phyloP scores from a whole-genome alignment of 495 filamentous ascomycete species.

The Filosporella fistucella region DNA sequence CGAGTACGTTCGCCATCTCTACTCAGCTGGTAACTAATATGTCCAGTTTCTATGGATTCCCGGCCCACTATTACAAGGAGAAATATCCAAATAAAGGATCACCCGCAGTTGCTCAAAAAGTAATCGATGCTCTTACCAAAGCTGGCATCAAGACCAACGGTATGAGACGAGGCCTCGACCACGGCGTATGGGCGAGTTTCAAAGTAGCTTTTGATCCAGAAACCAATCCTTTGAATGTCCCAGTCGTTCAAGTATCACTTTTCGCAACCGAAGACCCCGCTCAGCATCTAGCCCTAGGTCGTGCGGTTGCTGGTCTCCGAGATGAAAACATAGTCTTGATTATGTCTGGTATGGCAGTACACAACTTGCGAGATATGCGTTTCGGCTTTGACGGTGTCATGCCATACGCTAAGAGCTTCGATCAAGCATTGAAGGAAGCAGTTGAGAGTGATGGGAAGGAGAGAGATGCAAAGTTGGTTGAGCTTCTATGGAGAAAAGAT shows the following conservation, averaged over 20 bases:
- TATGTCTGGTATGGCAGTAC: conserved; percentile 81
- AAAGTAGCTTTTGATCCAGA: conserved; percentile 57
- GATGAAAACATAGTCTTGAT: conserved; percentile 72
- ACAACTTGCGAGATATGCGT: conserved; percentile 69
- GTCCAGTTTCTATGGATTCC: conserved; percentile 73
- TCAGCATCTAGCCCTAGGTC: conserved; percentile 67
- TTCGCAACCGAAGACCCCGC: conserved; percentile 64
- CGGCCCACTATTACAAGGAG: conserved; percentile 53
- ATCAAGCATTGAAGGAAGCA: conserved; percentile 72
- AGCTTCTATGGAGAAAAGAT: conserved; percentile 57
- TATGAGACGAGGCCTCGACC: conserved; percentile 69
- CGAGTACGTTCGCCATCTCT: conserved; percentile 48
- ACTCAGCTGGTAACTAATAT: not conserved
- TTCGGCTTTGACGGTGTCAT: conserved; percentile 41
- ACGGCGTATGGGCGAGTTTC: conserved; percentile 52
- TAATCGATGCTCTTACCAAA: conserved; percentile 53
- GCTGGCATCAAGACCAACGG: conserved; percentile 61
- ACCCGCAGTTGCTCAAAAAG: conserved; percentile 56
- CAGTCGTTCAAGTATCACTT: conserved; percentile 77
- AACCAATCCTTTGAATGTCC: conserved; percentile 70
- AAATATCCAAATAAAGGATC: conserved; percentile 68
- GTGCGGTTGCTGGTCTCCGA: conserved; percentile 62
- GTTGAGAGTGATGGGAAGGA: conserved; percentile 45
- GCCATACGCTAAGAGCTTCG: conserved; percentile 71
- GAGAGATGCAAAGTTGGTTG: conserved; percentile 56